Base-by-base conservation (phyloP, 2,329 filamentous ascomycete genomes). In the Penicillium sp. region DNA sequence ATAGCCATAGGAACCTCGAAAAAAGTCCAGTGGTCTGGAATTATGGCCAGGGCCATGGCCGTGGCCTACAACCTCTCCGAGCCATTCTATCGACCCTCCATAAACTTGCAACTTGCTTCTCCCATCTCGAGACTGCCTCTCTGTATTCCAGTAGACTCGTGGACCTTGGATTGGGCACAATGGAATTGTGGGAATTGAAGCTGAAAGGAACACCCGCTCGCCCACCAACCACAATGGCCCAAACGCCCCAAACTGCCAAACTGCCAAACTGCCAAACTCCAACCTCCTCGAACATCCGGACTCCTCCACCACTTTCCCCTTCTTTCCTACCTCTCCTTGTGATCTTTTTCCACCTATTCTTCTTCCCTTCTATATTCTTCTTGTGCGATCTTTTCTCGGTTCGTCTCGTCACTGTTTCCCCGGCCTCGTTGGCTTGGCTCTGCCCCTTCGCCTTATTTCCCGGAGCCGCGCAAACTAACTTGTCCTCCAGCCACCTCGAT, bases 401-500 rank as follows among this genome's bases (percentile, higher is more conserved):
- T 55, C 52, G 62, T 64, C 22, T 35, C 5, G 5, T 55, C 47
- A 38, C 15, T 34, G 6, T 35, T 11, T 34, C 43, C 50, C 35
- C 31, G 11, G 17, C 34, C 50, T 45, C 54, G 39, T 28, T 55
- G 42, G 45, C 47, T 59, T 43, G 51, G 39, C 47, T 53, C 55
- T 57, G 56, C 55, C 59, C 50, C 54, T 49, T 56, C 50, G 63
- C 65, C 66, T 65, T 60, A 58, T 17, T 67, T 55, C 58, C 62
- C 63, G 62, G 59, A 67, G 55, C 62, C 67, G 68, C 66, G 68
- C 69, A 69, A 64, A 69, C 71, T 68, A 69, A 69, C 56, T 45
- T 17, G 43, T 59, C 66, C 63, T 74, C 73, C 73, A 74, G 71
- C 71, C 71, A 73, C 69, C 69, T 72, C 64, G 63, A 70, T 71